Percentiles rank a stretch among this genome's conserved stretches.
Conservation (phyloP, 164 flowering plant species). For the Chimonanthus praecox region DNA sequence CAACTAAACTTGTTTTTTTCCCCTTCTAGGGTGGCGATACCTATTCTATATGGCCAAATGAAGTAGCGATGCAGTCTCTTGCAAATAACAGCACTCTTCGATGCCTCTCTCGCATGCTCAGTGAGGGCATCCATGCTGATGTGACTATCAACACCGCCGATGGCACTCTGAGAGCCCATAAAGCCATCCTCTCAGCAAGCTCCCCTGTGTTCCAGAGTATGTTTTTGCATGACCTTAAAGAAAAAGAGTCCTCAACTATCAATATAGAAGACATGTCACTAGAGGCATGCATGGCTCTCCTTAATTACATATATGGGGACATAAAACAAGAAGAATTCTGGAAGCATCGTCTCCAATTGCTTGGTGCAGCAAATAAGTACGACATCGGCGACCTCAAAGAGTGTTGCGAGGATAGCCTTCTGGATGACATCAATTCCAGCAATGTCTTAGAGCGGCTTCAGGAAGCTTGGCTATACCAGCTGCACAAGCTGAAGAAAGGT, state of each 20-base stretch:
- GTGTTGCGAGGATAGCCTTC: slow-evolving; percentile 76
- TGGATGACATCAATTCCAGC: slow-evolving; percentile 76
- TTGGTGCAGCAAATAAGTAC: slow-evolving; percentile 89
- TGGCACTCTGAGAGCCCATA: slow-evolving; percentile 73
- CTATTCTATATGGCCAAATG: slow-evolving; percentile 63
- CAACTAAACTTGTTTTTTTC: not conserved
- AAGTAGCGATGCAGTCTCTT: slow-evolving; percentile 43
- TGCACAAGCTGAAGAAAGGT: slow-evolving; percentile 70
- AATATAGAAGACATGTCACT: slow-evolving; percentile 70
- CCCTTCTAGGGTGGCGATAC: slow-evolving; percentile 62
- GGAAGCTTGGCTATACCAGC: slow-evolving; percentile 85
- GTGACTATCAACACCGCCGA: slow-evolving; percentile 66
- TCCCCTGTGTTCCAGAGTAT: slow-evolving; percentile 85
- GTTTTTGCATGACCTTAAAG: slow-evolving; percentile 76
- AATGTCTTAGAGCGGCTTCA: slow-evolving; percentile 89
- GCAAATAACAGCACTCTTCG: slow-evolving; percentile 49
- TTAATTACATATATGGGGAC: slow-evolving; percentile 75
- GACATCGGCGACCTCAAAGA: slow-evolving; percentile 68
- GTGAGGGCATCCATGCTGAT: slow-evolving; percentile 73
- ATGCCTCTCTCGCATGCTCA: slow-evolving; percentile 80
- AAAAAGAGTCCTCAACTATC: slow-evolving; percentile 75
- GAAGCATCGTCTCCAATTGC: slow-evolving; percentile 69
- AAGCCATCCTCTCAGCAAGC: slow-evolving; percentile 70
- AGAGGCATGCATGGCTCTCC: slow-evolving; percentile 69
- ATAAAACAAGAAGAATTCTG: slow-evolving; percentile 79